These are phyloP conservation scores for Mesotaenium endlicherianum DNA, from an alignment of 139 green algal genomes.

Conservation along the genomic window DNA sequence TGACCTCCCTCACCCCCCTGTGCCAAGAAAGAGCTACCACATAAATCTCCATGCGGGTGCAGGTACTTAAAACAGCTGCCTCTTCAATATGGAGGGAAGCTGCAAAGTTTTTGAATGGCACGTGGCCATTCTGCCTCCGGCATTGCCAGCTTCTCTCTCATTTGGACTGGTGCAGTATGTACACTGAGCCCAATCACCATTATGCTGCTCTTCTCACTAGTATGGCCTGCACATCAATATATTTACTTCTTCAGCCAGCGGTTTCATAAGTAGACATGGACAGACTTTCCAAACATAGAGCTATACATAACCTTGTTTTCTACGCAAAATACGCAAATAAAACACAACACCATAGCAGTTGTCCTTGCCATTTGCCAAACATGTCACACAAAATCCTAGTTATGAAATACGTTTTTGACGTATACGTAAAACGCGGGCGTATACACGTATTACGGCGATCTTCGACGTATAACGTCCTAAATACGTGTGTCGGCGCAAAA, in stretches of 20 bases:
- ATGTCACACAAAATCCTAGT: neutral
- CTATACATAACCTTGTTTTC: neutral
- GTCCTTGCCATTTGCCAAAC: neutral
- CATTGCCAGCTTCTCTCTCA: slow-evolving; percentile 96
- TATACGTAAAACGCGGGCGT: too few relatives aligned
- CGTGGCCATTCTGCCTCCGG: slow-evolving; percentile 90
- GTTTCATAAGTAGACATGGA: neutral
- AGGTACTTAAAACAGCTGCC: slow-evolving; percentile 94
- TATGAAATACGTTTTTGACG: too few relatives aligned
- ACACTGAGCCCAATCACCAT: slow-evolving; percentile 95
- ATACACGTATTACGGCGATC: too few relatives aligned
- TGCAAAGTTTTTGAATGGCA: slow-evolving; percentile 88
- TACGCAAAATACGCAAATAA: neutral
- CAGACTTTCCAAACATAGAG: neutral
- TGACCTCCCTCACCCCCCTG: slow-evolving; percentile 89
- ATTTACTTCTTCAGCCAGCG: neutral
- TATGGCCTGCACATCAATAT: slow-evolving; percentile 39
- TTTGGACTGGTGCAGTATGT: slow-evolving; percentile 90
- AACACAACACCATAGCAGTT: neutral
- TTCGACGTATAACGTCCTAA: too few relatives aligned
- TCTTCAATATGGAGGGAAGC: slow-evolving; percentile 97
- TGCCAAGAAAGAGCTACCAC: slow-evolving; percentile 92
- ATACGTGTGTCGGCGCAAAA: too few relatives aligned
- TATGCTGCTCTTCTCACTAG: slow-evolving; percentile 82
- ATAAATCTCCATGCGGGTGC: slow-evolving; percentile 99